These are phyloP conservation scores for Heritiera fomes DNA, from an alignment of 345 rosid genomes.

Conservation along the genomic window DNA sequence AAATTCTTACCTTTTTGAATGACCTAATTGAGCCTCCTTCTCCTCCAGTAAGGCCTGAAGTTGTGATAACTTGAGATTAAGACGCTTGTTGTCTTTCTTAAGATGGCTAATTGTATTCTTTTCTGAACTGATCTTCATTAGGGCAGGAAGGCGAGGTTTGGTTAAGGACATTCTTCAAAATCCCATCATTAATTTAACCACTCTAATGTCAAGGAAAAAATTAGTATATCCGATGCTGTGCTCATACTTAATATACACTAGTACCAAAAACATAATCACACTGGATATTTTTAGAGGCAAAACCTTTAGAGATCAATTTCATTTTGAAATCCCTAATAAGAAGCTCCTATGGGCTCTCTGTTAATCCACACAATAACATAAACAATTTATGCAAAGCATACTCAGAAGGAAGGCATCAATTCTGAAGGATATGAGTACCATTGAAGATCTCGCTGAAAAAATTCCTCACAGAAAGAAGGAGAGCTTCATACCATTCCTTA, in stretches of 20 bases:
- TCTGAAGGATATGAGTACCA: constrained; percentile 69
- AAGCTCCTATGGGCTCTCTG: neutral
- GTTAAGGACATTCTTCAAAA: constrained; percentile 45
- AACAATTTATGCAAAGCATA: neutral
- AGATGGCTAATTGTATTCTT: constrained; percentile 48
- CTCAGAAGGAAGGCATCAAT: neutral
- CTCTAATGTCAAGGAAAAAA: constrained; percentile 18
- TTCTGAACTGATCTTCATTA: constrained; percentile 63
- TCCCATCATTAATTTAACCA: constrained; percentile 19
- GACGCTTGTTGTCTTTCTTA: constrained; percentile 59
- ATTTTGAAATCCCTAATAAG: neutral
- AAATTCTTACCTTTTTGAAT: constrained; percentile 44
- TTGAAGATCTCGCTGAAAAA: constrained; percentile 70
- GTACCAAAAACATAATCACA: neutral
- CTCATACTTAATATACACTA: neutral
- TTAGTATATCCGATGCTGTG: neutral
- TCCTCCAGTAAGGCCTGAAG: constrained; percentile 70
- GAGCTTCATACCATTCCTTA: constrained; percentile 65
- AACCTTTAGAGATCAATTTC: neutral
- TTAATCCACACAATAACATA: neutral
- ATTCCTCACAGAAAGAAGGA: constrained; percentile 62
- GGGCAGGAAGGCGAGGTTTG: constrained; percentile 60
- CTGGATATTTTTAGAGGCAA: neutral
- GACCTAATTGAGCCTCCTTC: constrained; percentile 52
- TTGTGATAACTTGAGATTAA: constrained; percentile 56